Base-by-base conservation (phyloP, 768 basidiomycete species). In the Sporobolomyces roseus region DNA sequence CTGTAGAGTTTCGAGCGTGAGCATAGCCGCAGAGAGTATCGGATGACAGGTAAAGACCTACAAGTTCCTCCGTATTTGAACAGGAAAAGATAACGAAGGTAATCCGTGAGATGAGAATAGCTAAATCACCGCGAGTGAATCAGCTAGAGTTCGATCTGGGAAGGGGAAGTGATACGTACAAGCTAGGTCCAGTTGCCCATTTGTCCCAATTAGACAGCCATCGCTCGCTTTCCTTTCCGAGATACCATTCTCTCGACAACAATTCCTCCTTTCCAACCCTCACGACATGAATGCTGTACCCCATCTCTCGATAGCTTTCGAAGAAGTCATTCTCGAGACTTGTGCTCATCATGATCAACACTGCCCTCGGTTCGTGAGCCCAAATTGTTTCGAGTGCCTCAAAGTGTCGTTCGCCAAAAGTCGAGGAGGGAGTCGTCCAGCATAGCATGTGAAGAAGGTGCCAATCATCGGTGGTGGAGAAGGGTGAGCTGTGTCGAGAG, bases 11-110 rank as follows among this genome's bases (percentile, higher is more conserved):
- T 32, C 23, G 21, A 1, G 12, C 25, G 25, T 43, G 29, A 32
- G 27, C 7, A 5, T 23, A 7, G 10, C 4, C 36, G 54, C 38
- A 6, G 14, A 12, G 16, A 25, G 52, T n/a, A 16, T 33, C 2
- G 9, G 32, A 27, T 10, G n/a, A 32, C 17, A 27, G 33, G 6
- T 49, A 4, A 30, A 3, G 38, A 46, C 71, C 33, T 17, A 68
- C 71, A 65, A n/a, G 65, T 74, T 0, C 72, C 72, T 33, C 72
- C 72, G 14, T 49, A 74, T 13, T 54, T 61, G 59, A 48, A 74
- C 43, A 74, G 65, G 59, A 67, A 66, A 27, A 74, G 51, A 43
- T 65, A 70, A 21, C 68, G 65, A 1, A 74, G 56, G 51, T 70
- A 74, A 36, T 74, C 68, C 46, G 62, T 43, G 4, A 74, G 46